Evolutionary conservation across 768 basidiomycete species (phyloP), one percentile per base, ranked within the genome.

Genomic region (Cyclocybe cylindracea): DNA sequence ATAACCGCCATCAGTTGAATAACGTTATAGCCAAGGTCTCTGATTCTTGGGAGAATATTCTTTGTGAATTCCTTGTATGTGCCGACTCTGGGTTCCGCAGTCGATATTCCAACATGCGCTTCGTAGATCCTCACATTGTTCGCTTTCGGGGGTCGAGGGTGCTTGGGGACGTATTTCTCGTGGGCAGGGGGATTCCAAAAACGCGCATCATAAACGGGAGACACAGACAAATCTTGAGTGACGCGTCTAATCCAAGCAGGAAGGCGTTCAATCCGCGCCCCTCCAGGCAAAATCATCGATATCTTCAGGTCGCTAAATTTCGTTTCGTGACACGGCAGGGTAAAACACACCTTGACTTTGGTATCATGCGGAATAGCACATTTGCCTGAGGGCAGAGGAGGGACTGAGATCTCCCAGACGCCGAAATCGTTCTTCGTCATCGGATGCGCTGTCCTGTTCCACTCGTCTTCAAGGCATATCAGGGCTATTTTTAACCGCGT

Each of bases 1-100:
- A 97, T 95, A 53, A 97, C 78, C 11, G 93, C 97, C 97, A 99
- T 99, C 60, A 98, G 79, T 71, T 99, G 97, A 56, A 99, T 98
- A 48, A 86, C 84, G 66, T 98, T 99, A 72, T 99, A 99, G 7
- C 94, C 97, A 19, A 98, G 78, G 51, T 84, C 84, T 67, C 86
- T 86, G 67, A 99, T 98, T 55, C 95, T 79, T 40, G 90, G 91
- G 14, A 99, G 78, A 41, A 90, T 71, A 64, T 96, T 80, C 48
- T 73, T 70, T 24, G 93, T 95, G 61, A 99, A 99, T 70, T 98
- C 97, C 66, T 89, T 93, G 80, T 98, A 99, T 2, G 90, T 91
- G 10, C 94, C 97, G 29, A 98, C 91, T 50, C 91, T 78, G 40
- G 78, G 75, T 61, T 98, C 95, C 2, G 87, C 66, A 10, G 94